Evolutionary conservation across 345 rosid species (phyloP).

Genomic region (Carallia pectinifolia): DNA sequence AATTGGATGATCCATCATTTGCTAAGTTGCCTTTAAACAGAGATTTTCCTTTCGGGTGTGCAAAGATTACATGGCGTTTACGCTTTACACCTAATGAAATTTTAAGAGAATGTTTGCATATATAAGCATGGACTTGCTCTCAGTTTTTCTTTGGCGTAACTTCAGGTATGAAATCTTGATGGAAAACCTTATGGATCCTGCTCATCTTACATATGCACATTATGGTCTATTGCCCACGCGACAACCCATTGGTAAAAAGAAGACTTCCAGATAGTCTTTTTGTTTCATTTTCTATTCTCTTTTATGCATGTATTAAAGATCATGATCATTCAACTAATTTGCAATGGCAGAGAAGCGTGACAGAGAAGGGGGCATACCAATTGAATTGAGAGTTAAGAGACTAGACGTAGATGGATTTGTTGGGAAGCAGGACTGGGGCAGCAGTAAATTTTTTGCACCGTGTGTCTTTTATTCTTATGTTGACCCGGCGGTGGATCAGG

Average conservation of each 20-base stretch:
- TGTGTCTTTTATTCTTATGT: constrained; percentile 55
- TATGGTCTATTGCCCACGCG: constrained; percentile 49
- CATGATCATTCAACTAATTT: not conserved
- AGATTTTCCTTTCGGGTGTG: constrained; percentile 82
- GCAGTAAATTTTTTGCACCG: constrained; percentile 59
- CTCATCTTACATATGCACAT: constrained; percentile 94
- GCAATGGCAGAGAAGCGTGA: constrained; percentile 54
- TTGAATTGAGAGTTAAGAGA: constrained; percentile 46
- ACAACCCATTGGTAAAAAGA: constrained; percentile 42
- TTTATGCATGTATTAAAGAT: not conserved
- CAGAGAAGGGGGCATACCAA: constrained; percentile 89
- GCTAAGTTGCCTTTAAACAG: constrained; percentile 48
- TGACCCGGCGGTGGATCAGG: too few species aligned
- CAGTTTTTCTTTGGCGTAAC: not conserved
- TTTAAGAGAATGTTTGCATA: not conserved
- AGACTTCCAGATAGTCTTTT: constrained; percentile 5
- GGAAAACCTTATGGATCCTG: constrained; percentile 90
- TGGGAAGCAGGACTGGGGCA: constrained; percentile 59
- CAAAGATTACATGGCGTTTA: not conserved
- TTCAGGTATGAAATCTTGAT: constrained; percentile 77
- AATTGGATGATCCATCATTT: constrained; percentile 77
- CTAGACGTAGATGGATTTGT: constrained; percentile 49
- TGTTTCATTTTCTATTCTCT: not conserved
- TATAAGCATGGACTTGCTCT: not conserved
- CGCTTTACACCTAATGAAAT: too few species aligned